These are phyloP conservation scores for Coelastrella sp. DNA, from an alignment of 139 green algal species.

Conservation along the genomic window DNA sequence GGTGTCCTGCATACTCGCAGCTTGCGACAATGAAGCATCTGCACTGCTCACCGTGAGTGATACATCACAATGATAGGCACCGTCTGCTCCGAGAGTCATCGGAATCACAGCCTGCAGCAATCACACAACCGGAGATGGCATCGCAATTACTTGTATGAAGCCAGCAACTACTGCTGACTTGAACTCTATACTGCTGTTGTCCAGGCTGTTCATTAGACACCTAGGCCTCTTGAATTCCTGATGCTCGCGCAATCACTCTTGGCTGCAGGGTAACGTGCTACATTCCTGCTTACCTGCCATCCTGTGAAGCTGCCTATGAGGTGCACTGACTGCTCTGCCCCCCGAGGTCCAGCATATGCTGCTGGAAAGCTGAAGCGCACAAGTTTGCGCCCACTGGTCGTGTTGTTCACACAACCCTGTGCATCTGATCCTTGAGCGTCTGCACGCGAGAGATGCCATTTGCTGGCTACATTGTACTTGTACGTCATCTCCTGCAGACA, in stretches of 20 bases:
- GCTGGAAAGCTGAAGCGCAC: constrained; percentile 38
- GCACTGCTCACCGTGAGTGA: constrained; percentile 21
- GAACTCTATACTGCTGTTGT: too few relatives aligned
- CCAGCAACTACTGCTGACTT: too few relatives aligned
- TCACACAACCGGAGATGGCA: not conserved
- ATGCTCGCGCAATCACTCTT: too few relatives aligned
- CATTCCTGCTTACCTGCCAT: constrained; percentile 37
- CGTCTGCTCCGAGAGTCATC: constrained; percentile 22
- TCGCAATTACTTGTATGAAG: too few relatives aligned
- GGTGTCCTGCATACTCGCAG: too few relatives aligned
- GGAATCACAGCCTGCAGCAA: constrained; percentile 22
- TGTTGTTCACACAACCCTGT: constrained; percentile 43
- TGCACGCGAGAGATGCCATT: constrained; percentile 1
- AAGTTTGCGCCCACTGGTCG: constrained; percentile 15
- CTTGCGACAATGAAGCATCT: too few relatives aligned
- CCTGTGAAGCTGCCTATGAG: constrained; percentile 37
- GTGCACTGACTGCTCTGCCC: constrained; percentile 32
- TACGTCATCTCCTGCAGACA: constrained; percentile 21
- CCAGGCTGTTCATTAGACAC: too few relatives aligned
- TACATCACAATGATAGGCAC: constrained; percentile 24
- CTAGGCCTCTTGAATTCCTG: too few relatives aligned
- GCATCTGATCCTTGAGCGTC: constrained; percentile 29
- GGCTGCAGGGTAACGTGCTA: too few relatives aligned
- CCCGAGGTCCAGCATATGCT: not conserved
- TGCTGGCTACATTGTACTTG: constrained; percentile 39